Evolutionary conservation across 2,329 filamentous ascomycete species (phyloP), one percentile per base, ranked within the genome.

Genomic region (Aspergillus sergii): DNA sequence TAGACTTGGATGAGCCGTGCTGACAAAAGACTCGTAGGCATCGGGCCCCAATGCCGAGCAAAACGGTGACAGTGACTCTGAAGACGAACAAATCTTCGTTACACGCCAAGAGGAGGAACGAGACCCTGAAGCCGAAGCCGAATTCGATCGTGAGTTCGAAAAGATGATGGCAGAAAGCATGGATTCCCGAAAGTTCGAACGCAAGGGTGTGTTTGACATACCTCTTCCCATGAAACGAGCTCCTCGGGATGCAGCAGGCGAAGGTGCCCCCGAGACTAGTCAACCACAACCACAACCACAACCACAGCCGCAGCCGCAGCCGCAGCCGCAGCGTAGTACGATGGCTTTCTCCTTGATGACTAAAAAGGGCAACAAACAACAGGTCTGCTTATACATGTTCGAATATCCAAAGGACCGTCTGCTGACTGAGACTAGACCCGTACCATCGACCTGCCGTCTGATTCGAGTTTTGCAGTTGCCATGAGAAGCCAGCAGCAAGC

Each of bases 111-210:
- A 97, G 76, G 93, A 97, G 75, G 88, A 94, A 71, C 86, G 94
- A 61, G 94, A 99, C 69, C 94, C 94, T 0, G 94, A 97, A 79
- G 93, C 91, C 46, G 95, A 99, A 73, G 95, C 94, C 8, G 95
- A 99, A 48, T 99, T 99, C 75, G 96, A 99, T 75, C 92, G 94
- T 71, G 95, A 98, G 79, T 95, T 97, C 77, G 94, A 95, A 43
- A 97, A 96, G 79, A 91, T 99, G 88, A 98, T 99, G 94, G 88
- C 94, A 57, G 95, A 99, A 78, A 97, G 94, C 80, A 82, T 97
- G 72, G 95, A 99, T 70, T 96, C 94, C 5, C 89, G 95, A 71
- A 97, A 97, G 72, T 96, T 97, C 70, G 95, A 99, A 74, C 91
- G 95, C 66, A 97, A 97, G 79, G 89, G 92, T 32, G 86, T 95